Conservation (phyloP, 495 filamentous ascomycete species). For the Talaromyces stipitatus region DNA sequence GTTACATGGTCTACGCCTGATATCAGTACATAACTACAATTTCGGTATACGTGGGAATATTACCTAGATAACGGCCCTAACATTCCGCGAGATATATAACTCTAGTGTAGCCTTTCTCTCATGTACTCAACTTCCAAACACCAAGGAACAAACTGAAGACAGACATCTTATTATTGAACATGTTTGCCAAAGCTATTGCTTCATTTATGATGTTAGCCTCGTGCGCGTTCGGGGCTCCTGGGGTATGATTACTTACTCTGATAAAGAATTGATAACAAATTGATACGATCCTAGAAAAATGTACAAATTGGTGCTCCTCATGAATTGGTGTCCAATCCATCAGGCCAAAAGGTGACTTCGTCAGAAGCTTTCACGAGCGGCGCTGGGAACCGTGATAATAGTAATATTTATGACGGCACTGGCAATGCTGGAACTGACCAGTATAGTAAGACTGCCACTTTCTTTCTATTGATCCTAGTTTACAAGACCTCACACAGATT, state of each 20-base stretch:
- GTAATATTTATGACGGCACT: slow-evolving; percentile 6
- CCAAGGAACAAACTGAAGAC: background rate
- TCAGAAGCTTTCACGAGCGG: slow-evolving; percentile 2
- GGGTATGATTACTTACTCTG: background rate
- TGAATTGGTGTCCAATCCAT: background rate
- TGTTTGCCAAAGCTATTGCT: background rate
- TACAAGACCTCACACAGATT: background rate
- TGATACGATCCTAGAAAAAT: background rate
- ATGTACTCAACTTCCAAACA: background rate
- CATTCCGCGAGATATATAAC: background rate
- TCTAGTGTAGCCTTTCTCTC: background rate
- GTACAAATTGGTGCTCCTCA: slow-evolving; percentile 1
- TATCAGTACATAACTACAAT: too few relatives aligned
- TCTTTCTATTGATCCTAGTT: background rate
- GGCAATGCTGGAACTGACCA: slow-evolving; percentile 1
- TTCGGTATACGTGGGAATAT: background rate
- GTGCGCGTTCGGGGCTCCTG: background rate
- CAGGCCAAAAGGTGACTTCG: slow-evolving; percentile 4
- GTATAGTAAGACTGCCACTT: background rate
- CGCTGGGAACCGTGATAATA: slow-evolving; percentile 2
- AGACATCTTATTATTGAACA: background rate
- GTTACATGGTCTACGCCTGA: background rate
- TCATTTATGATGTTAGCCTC: background rate
- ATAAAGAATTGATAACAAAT: background rate
- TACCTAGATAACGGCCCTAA: background rate